A percentile compares a stretch with the other conserved stretches of the same genome.
These are phyloP conservation scores for Lasiodiplodia citricola DNA, from an alignment of 2,329 filamentous ascomycete genomes.

Conservation along the genomic window DNA sequence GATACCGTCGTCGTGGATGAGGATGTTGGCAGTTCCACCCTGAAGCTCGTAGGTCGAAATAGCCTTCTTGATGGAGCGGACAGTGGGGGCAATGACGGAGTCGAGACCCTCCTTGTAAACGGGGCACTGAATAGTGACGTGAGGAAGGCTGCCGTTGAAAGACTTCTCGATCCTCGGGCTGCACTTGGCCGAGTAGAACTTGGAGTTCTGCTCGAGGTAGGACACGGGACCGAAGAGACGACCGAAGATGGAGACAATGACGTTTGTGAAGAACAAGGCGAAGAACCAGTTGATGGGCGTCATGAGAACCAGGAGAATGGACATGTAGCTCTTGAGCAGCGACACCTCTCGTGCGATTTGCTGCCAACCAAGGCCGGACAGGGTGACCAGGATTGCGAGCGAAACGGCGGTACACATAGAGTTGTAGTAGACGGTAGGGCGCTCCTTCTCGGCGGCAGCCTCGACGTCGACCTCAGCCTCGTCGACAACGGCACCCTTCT, in stretches of 20 bases:
- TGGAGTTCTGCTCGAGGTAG: constrained; percentile 76
- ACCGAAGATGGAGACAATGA: constrained; percentile 75
- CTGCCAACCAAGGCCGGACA: constrained; percentile 72
- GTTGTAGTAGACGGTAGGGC: constrained; percentile 73
- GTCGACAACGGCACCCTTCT: constrained; percentile 54
- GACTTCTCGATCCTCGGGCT: constrained; percentile 62
- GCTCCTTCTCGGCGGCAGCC: constrained; percentile 68
- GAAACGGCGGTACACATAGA: constrained; percentile 71
- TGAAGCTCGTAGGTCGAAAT: constrained; percentile 58
- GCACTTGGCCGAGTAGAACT: constrained; percentile 78
- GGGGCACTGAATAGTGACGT: constrained; percentile 79
- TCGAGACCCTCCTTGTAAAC: constrained; percentile 85
- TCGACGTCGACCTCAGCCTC: constrained; percentile 72
- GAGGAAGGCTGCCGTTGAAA: constrained; percentile 61
- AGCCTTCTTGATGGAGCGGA: constrained; percentile 50
- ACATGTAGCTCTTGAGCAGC: constrained; percentile 66
- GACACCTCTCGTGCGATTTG: constrained; percentile 71
- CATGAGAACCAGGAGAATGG: constrained; percentile 68
- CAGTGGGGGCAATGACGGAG: constrained; percentile 48
- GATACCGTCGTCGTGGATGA: constrained; percentile 72
- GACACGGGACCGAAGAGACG: constrained; percentile 78
- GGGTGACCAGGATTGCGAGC: constrained; percentile 67
- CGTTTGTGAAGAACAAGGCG: constrained; percentile 80
- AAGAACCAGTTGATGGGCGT: constrained; percentile 79
- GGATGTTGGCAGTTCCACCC: constrained; percentile 71